Evolutionary conservation across 108 stramenopile genomes (phyloP).

Genomic region (Schizochytrium sp.): DNA sequence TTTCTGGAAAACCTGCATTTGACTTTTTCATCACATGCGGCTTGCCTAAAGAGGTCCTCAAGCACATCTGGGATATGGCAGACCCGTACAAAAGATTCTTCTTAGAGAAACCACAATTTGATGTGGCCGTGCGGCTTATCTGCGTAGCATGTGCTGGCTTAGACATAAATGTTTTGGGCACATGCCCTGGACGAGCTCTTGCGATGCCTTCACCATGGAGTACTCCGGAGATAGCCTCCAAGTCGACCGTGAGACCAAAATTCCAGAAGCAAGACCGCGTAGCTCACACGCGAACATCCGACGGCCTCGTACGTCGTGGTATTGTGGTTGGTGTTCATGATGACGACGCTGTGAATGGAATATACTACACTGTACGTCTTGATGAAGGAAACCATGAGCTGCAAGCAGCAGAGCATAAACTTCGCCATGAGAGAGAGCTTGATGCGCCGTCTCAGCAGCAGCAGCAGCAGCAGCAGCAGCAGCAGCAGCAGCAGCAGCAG

Average conservation of each 20-base stretch:
- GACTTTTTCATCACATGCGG: neutral
- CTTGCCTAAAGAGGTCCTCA: neutral
- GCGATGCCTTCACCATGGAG: neutral
- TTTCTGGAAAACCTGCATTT: neutral
- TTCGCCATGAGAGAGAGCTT: neutral
- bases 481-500: neutral
- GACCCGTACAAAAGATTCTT: neutral
- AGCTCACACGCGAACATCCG: neutral
- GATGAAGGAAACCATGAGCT: constrained; percentile 24
- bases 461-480: neutral
- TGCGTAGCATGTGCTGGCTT: constrained; percentile 1
- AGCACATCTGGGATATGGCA: neutral
- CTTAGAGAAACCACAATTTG: neutral
- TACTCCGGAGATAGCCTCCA: neutral
- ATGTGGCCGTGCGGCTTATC: constrained; percentile 26
- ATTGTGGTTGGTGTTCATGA: constrained; percentile 17
- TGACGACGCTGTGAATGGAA: constrained; percentile 43
- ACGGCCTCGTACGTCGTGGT: constrained; percentile 46
- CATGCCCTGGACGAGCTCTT: neutral
- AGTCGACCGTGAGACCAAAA: neutral
- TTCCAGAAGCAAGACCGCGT: constrained; percentile 38
- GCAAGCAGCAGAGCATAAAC: constrained; percentile 24
- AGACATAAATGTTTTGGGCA: constrained; percentile 3
- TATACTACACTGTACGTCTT: constrained; percentile 45
- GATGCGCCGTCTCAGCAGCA: neutral